phyloP scores from a whole-genome alignment of 306 rosid genomes.

The Hippophae rhamnoides region DNA sequence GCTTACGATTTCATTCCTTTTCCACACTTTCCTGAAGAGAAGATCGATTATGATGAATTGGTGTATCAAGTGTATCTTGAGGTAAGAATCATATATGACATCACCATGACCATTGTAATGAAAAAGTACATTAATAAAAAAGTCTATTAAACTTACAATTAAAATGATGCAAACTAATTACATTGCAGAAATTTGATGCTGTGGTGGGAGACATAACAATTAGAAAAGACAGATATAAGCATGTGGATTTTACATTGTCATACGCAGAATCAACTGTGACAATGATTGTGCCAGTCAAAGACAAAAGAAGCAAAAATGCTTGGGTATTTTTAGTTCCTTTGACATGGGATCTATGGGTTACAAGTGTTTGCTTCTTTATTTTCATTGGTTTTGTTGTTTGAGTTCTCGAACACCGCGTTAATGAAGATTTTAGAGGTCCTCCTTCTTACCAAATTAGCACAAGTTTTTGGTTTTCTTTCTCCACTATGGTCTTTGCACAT shows the following conservation, averaged over 20 bases:
- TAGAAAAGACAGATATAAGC: slow-evolving; percentile 28
- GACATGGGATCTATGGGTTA: slow-evolving; percentile 49
- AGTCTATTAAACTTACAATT: too few species aligned
- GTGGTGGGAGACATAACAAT: slow-evolving; percentile 32
- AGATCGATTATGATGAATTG: slow-evolving; percentile 33
- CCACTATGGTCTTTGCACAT: slow-evolving; percentile 50
- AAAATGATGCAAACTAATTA: background rate
- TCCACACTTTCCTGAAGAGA: slow-evolving; percentile 26
- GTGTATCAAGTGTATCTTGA: slow-evolving; percentile 27
- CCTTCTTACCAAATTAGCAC: slow-evolving; percentile 47
- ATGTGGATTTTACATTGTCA: slow-evolving; percentile 54
- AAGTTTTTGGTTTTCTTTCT: slow-evolving; percentile 59
- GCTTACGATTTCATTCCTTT: slow-evolving; percentile 25
- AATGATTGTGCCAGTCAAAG: slow-evolving; percentile 43
- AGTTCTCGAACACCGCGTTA: slow-evolving; percentile 54
- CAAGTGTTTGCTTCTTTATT: slow-evolving; percentile 30
- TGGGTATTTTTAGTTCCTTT: slow-evolving; percentile 66
- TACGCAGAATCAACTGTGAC: slow-evolving; percentile 57
- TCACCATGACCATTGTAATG: too few species aligned
- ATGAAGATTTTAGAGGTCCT: slow-evolving; percentile 47
- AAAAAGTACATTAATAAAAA: too few species aligned
- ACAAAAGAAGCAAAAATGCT: slow-evolving; percentile 30
- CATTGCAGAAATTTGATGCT: slow-evolving; percentile 39
- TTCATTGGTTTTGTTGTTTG: slow-evolving; percentile 60
- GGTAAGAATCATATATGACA: slow-evolving; percentile 18